These are phyloP conservation scores for Capsicum baccatum DNA, from an alignment of 257 asterid genomes.

Conservation along the genomic window DNA sequence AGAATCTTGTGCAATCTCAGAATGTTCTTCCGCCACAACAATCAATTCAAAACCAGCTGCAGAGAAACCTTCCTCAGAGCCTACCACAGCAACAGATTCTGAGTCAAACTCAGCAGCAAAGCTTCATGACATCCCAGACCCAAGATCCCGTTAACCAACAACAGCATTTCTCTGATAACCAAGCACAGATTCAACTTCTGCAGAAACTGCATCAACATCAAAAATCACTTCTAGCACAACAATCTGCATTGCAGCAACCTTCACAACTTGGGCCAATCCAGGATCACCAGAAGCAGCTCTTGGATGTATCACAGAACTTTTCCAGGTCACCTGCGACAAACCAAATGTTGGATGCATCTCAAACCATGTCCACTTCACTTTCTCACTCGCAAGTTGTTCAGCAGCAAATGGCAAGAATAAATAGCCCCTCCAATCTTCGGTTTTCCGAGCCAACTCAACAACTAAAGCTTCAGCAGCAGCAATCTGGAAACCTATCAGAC, in stretches of 20 bases:
- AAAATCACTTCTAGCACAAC: conserved; percentile 64
- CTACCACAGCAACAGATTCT: conserved; percentile 45
- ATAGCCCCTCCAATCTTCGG: conserved; percentile 54
- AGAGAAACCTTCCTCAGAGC: conserved; percentile 60
- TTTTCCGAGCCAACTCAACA: conserved; percentile 56
- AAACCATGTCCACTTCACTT: conserved; percentile 44
- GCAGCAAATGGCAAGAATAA: conserved; percentile 43
- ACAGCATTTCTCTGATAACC: conserved; percentile 58
- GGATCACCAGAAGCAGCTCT: conserved; percentile 73
- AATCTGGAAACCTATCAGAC: conserved; percentile 49
- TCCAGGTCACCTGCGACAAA: conserved; percentile 53
- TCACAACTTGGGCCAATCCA: conserved; percentile 45
- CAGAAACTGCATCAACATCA: conserved; percentile 72
- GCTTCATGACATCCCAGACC: conserved; percentile 47
- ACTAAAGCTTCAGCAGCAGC: conserved; percentile 47
- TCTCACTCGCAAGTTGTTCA: conserved; percentile 40
- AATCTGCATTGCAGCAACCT: conserved; percentile 53
- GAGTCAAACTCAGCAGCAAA: conserved; percentile 64
- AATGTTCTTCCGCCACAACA: conserved; percentile 60
- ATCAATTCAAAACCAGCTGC: conserved; percentile 63
- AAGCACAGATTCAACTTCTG: conserved; percentile 64
- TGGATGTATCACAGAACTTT: conserved; percentile 54
- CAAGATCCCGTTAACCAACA: conserved; percentile 54
- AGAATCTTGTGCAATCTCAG: conserved; percentile 50
- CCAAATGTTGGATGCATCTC: conserved; percentile 59